Percentiles rank a stretch among this genome's conserved stretches.
These are phyloP conservation scores for Yamadazyma sp. DNA, from an alignment of 1,139 yeast genomes.

Conservation along the genomic window DNA sequence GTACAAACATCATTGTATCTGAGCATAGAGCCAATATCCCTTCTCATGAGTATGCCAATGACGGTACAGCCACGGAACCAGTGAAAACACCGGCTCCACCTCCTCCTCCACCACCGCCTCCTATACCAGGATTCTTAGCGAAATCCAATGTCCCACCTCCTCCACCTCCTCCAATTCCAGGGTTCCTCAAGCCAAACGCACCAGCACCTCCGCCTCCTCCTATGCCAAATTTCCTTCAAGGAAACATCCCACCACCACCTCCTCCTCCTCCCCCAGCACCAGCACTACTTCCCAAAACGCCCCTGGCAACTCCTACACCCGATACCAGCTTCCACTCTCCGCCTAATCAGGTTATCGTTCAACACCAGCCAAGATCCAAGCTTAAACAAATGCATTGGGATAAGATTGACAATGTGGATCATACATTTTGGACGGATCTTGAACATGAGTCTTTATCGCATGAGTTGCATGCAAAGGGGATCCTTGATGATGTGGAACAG, in stretches of 20 bases:
- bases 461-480: conserved; percentile 64
- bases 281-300: background rate
- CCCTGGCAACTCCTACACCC: conserved; percentile 14
- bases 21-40: no score
- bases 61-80: no score
- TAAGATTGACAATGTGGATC: conserved; percentile 63
- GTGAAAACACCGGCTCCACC: conserved; percentile 33
- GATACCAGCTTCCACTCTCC: conserved; percentile 6
- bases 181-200: background rate
- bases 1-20: background rate
- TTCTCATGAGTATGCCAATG: no score
- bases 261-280: conserved; percentile 7
- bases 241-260: conserved; percentile 7
- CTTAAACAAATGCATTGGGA: conserved; percentile 97
- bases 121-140: conserved; percentile 25
- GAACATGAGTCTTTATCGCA: conserved; percentile 50
- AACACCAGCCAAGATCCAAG: conserved; percentile 54
- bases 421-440: conserved; percentile 79
- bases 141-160: conserved; percentile 24
- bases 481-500: conserved; percentile 73
- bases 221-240: conserved; percentile 21
- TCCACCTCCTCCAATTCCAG: conserved; percentile 16
- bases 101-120: conserved; percentile 29
- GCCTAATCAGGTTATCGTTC: conserved; percentile 17
- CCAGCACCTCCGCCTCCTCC: conserved; percentile 34